phyloP scores from a whole-genome alignment of 805 yeast genomes.

The Tetrapisispora namnaoensis region DNA sequence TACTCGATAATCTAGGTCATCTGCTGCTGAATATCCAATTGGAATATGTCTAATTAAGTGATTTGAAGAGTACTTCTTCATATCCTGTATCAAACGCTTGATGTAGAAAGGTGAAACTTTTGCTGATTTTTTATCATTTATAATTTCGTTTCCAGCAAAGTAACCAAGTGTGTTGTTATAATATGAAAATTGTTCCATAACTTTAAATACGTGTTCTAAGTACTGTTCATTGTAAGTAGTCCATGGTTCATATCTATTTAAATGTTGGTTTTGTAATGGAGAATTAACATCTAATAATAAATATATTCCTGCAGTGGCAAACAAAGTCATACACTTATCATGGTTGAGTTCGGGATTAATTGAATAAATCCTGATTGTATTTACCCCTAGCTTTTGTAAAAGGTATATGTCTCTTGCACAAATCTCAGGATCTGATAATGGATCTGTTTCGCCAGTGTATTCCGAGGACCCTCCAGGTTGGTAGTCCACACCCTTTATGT shows the following conservation, averaged over 20 bases:
- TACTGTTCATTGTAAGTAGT: conserved; percentile 65
- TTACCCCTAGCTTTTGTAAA: conserved; percentile 77
- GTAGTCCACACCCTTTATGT: conserved; percentile 81
- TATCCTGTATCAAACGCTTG: conserved; percentile 71
- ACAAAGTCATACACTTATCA: conserved; percentile 81
- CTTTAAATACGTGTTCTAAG: conserved; percentile 63
- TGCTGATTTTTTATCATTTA: conserved; percentile 70
- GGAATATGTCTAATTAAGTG: conserved; percentile 65
- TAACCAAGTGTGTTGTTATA: conserved; percentile 86
- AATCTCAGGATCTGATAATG: conserved; percentile 56
- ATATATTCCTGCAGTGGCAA: conserved; percentile 90
- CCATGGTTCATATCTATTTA: conserved; percentile 93
- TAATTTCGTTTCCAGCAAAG: conserved; percentile 86
- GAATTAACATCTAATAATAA: conserved; percentile 86
- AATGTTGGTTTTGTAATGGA: conserved; percentile 64
- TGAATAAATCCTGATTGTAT: conserved; percentile 81
- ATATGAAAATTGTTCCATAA: conserved; percentile 69
- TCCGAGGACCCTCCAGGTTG: conserved; percentile 95
- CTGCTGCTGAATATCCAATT: conserved; percentile 95
- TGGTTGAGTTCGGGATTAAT: conserved; percentile 75
- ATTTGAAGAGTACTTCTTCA: conserved; percentile 56
- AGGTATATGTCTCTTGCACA: conserved; percentile 78
- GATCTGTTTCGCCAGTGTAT: conserved; percentile 48
- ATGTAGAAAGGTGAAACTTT: conserved; percentile 61
- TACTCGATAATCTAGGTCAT: conserved; percentile 67